These are phyloP conservation scores for Neofusicoccum ribis DNA, from an alignment of 2,329 filamentous ascomycete genomes.

Conservation along the genomic window DNA sequence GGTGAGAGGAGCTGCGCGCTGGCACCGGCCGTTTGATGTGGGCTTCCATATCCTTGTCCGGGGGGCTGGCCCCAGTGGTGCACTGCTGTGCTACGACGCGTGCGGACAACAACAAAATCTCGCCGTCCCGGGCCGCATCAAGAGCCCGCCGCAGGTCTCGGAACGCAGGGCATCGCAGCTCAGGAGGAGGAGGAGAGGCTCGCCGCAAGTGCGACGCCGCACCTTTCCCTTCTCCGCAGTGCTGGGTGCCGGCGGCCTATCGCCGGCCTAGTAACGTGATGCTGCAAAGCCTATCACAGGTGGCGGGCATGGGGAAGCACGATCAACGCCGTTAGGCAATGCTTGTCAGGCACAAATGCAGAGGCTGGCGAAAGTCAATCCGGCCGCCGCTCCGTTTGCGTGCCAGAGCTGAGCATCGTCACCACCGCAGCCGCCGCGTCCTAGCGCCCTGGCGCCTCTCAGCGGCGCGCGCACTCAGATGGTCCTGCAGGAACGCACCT, in stretches of 20 bases:
- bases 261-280: conserved; percentile 8
- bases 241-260: conserved; percentile 10
- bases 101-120: conserved; percentile 17
- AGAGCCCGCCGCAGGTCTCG: background rate
- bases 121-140: conserved; percentile 4
- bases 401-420: conserved; percentile 2
- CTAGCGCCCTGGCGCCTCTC: background rate
- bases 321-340: conserved; percentile 11
- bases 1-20: conserved; percentile 17
- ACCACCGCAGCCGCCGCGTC: background rate
- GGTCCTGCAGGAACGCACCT: conserved; percentile 9
- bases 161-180: background rate
- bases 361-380: background rate
- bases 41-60: conserved; percentile 17
- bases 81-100: conserved; percentile 13
- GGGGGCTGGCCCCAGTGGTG: conserved; percentile 15
- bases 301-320: conserved; percentile 9
- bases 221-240: background rate
- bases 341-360: conserved; percentile 14
- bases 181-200: background rate
- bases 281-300: conserved; percentile 19
- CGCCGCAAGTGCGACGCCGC: background rate
- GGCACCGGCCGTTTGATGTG: conserved; percentile 17
- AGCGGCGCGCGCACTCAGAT: background rate
- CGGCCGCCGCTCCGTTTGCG: background rate